Conservation (phyloP, 2,329 filamentous ascomycete species). For the Colletotrichum karsti region DNA sequence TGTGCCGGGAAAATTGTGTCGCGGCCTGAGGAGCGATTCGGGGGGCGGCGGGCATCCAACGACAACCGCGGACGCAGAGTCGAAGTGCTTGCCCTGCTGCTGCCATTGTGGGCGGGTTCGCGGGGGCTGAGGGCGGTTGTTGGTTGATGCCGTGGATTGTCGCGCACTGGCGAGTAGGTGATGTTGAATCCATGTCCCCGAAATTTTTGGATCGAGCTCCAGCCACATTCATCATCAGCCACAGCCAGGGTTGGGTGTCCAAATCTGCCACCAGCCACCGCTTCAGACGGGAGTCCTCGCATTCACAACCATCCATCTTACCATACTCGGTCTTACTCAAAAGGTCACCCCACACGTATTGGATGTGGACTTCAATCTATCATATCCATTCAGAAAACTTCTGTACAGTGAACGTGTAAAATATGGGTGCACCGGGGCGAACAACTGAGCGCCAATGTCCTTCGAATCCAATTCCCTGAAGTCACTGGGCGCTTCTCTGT, state of each 20-base stretch:
- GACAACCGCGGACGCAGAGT: slow-evolving; percentile 43
- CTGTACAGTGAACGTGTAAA: too few species aligned
- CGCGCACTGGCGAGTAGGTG: slow-evolving; percentile 9
- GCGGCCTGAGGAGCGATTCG: slow-evolving; percentile 19
- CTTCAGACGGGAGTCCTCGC: too few species aligned
- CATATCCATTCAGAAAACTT: too few species aligned
- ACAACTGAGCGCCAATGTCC: too few species aligned
- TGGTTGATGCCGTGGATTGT: slow-evolving; percentile 3
- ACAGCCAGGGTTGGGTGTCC: background rate
- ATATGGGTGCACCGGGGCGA: too few species aligned
- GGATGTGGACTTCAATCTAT: too few species aligned
- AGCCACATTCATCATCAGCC: slow-evolving; percentile 22
- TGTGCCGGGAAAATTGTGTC: background rate
- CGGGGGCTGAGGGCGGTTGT: slow-evolving; percentile 8
- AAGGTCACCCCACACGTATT: too few species aligned
- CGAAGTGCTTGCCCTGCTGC: slow-evolving; percentile 47
- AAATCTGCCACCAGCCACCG: background rate
- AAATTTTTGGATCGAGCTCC: slow-evolving; percentile 30
- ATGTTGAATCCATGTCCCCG: slow-evolving; percentile 24
- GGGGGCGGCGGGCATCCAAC: slow-evolving; percentile 34
- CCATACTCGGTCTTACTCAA: too few species aligned
- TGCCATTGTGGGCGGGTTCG: slow-evolving; percentile 40
- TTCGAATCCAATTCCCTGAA: too few species aligned
- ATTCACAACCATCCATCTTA: too few species aligned
- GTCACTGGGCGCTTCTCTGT: too few species aligned